Percentiles rank a stretch among this genome's conserved stretches.
phyloP scores from a whole-genome alignment of 495 filamentous ascomycete genomes.

The Aspergillus carlsbadensis region DNA sequence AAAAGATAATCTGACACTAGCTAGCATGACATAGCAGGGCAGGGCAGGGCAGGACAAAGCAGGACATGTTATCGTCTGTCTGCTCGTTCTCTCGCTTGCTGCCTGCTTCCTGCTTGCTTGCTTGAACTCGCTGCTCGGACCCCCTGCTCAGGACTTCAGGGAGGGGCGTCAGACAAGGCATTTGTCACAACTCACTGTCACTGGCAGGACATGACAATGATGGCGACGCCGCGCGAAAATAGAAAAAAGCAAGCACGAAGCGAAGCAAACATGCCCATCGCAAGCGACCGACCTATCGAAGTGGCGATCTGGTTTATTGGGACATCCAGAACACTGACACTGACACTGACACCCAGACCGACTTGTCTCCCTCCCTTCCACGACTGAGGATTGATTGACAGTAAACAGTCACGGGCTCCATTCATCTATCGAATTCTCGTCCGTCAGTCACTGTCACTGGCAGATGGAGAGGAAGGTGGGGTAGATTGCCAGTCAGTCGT shows the following conservation, averaged over 20 bases:
- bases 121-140: constrained; percentile 1
- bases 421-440: too few relatives aligned
- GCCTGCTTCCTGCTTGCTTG: not conserved
- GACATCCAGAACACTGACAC: not conserved
- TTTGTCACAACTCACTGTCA: not conserved
- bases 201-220: not conserved
- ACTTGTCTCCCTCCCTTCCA: too few relatives aligned
- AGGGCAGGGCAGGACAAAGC: not conserved
- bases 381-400: not conserved
- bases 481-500: not conserved
- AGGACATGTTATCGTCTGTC: not conserved
- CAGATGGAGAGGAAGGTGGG: not conserved
- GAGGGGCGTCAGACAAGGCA: constrained; percentile 2
- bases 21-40: constrained; percentile 3
- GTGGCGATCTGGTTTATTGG: not conserved
- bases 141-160: not conserved
- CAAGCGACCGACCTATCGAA: not conserved
- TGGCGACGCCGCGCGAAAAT: too few relatives aligned
- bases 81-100: too few relatives aligned
- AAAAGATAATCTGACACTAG: constrained; percentile 3
- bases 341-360: too few relatives aligned
- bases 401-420: not conserved
- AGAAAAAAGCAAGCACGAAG: too few relatives aligned
- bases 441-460: not conserved
- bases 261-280: not conserved